A percentile compares a stretch with the other conserved stretches of the same genome.
phyloP scores from a whole-genome alignment of 306 rosid species.

The Astragalus membranaceus region DNA sequence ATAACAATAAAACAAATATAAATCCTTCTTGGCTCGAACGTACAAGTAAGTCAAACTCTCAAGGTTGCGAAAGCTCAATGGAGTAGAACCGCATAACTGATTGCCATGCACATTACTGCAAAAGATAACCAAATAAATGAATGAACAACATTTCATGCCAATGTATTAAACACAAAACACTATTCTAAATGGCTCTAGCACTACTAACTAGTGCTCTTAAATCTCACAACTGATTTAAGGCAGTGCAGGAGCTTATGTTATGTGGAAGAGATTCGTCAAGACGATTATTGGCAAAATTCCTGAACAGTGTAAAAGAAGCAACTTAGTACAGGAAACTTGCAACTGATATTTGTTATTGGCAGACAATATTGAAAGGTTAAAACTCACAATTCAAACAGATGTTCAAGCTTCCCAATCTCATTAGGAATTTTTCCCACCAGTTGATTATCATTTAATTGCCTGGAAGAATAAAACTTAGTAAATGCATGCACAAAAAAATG shows the following conservation, averaged over 20 bases:
- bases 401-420: slow-evolving; percentile 78
- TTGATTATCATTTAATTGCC: slow-evolving; percentile 72
- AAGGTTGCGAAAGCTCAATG: slow-evolving; percentile 58
- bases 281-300: slow-evolving; percentile 73
- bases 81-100: slow-evolving; percentile 61
- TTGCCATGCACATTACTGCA: slow-evolving; percentile 86
- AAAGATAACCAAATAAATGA: background rate
- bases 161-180: no score
- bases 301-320: background rate
- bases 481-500: background rate
- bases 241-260: slow-evolving; percentile 76
- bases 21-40: background rate
- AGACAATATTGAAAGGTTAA: no score
- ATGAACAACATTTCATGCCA: no score
- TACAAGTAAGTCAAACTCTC: slow-evolving; percentile 81
- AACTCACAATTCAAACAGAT: slow-evolving; percentile 80
- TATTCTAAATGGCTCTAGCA: no score
- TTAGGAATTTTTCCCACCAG: slow-evolving; percentile 64
- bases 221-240: no score
- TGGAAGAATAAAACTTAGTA: background rate
- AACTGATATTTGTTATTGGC: background rate
- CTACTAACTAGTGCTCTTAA: no score
- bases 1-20: background rate
- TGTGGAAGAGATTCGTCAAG: slow-evolving; percentile 72
- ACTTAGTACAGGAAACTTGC: background rate